Conservation (phyloP, 1,139 yeast genomes). For the Debaryomyces sp. region DNA sequence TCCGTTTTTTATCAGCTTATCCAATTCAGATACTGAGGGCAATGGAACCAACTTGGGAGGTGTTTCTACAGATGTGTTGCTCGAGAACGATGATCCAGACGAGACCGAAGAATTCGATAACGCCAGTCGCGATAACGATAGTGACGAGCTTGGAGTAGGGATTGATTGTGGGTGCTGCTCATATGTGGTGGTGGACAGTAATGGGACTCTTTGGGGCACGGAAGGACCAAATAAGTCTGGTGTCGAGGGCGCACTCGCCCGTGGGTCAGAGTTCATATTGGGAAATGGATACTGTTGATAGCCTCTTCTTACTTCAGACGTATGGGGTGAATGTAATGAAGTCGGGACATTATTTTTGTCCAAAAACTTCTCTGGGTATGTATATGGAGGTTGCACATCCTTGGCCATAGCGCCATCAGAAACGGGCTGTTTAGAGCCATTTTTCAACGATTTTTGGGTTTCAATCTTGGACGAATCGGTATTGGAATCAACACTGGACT, state of each 20-base stretch:
- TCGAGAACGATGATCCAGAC: conserved; percentile 5
- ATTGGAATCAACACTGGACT: conserved; percentile 9
- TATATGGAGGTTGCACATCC: conserved; percentile 1
- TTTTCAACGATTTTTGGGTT: neutral
- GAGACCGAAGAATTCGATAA: conserved; percentile 4
- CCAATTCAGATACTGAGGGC: conserved; percentile 39
- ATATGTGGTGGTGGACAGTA: conserved; percentile 8
- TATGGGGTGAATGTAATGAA: conserved; percentile 1
- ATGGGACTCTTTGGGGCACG: neutral
- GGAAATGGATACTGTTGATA: conserved; percentile 17
- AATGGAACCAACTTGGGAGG: conserved; percentile 17
- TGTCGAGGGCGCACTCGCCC: conserved; percentile 3
- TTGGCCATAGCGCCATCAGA: conserved; percentile 1
- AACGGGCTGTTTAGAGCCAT: neutral
- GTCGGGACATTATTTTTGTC: neutral
- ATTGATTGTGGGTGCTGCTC: conserved; percentile 7
- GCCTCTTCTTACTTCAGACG: conserved; percentile 6
- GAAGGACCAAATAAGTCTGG: conserved; percentile 1
- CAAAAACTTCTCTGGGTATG: neutral
- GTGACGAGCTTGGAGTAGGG: conserved; percentile 2
- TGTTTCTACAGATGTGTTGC: conserved; percentile 7
- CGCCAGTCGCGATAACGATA: conserved; percentile 2
- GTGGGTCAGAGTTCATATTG: conserved; percentile 5
- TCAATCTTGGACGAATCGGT: neutral
- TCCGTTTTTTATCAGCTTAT: conserved; percentile 25